These are phyloP conservation scores for Mycena rebaudengoi DNA, from an alignment of 768 basidiomycete species.

Conservation along the genomic window DNA sequence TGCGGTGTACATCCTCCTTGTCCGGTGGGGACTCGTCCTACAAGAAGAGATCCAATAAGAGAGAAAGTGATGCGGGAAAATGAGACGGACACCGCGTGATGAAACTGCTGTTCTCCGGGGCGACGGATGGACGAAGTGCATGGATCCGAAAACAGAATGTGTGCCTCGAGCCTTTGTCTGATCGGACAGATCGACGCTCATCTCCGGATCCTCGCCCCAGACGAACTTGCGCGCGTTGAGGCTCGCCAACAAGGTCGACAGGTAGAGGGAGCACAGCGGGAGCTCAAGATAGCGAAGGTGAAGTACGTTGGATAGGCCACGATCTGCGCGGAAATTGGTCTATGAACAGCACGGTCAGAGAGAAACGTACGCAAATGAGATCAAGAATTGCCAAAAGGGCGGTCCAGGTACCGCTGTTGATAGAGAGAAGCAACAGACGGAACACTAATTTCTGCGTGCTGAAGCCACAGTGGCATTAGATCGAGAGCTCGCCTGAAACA, in stretches of 20 bases:
- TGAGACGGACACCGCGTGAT: no score
- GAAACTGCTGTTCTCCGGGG: no score
- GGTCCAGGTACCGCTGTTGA: slow-evolving; percentile 28
- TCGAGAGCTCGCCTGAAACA: no score
- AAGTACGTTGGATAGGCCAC: slow-evolving; percentile 12
- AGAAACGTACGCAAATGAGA: slow-evolving; percentile 15
- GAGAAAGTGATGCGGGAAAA: no score
- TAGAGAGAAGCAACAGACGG: slow-evolving; percentile 16
- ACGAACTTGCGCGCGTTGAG: slow-evolving; percentile 36
- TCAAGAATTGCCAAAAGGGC: slow-evolving; percentile 22
- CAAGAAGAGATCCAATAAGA: no score
- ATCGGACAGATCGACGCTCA: slow-evolving; percentile 1
- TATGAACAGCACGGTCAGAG: no score
- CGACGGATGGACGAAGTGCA: no score
- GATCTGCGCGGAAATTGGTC: not conserved
- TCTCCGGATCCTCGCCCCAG: not conserved
- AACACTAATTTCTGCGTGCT: slow-evolving; percentile 15
- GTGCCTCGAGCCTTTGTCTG: no score
- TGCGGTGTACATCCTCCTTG: no score
- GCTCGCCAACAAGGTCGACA: slow-evolving; percentile 41
- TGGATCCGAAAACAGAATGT: no score
- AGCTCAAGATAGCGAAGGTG: slow-evolving; percentile 34
- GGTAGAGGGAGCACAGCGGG: slow-evolving; percentile 42
- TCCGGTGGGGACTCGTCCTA: no score
- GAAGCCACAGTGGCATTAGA: no score